Percentiles rank a stretch among this genome's conserved stretches.
These are phyloP conservation scores for Myxozyma geophila DNA, from an alignment of 805 yeast species.

Conservation along the genomic window DNA sequence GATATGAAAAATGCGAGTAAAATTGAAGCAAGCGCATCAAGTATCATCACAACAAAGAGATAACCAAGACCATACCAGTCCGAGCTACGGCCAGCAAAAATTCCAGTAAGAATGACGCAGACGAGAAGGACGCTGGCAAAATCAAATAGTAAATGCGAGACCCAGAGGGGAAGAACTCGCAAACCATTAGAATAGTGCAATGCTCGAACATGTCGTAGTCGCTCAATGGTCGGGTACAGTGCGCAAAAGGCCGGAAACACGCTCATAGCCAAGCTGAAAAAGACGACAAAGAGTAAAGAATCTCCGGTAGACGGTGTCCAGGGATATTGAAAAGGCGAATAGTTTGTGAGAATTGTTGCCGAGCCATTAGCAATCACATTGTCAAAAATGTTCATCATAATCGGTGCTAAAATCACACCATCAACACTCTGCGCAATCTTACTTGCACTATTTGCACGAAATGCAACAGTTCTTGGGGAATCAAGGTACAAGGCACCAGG, in stretches of 20 bases:
- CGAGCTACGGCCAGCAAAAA: conserved; percentile 40
- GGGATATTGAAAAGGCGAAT: conserved; percentile 44
- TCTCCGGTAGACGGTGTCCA: conserved; percentile 44
- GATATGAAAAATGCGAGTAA: conserved; percentile 43
- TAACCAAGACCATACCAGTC: conserved; percentile 42
- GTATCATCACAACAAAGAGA: conserved; percentile 41
- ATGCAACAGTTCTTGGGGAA: conserved; percentile 39
- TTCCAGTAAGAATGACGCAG: conserved; percentile 39
- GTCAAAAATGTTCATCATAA: conserved; percentile 41
- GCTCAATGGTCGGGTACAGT: conserved; percentile 45
- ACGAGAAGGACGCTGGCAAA: conserved; percentile 36
- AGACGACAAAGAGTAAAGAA: conserved; percentile 44
- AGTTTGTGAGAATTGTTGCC: conserved; percentile 39
- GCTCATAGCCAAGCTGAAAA: conserved; percentile 44
- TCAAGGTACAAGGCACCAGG: conserved; percentile 45
- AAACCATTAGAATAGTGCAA: conserved; percentile 47
- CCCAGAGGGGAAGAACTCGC: conserved; percentile 44
- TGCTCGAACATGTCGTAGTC: conserved; percentile 44
- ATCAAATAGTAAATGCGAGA: conserved; percentile 42
- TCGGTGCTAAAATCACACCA: conserved; percentile 37
- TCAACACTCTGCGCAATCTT: conserved; percentile 17
- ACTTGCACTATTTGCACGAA: conserved; percentile 36
- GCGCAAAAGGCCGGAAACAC: conserved; percentile 45
- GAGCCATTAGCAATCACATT: conserved; percentile 43
- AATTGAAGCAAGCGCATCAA: conserved; percentile 43